Base-by-base conservation (phyloP, 2,329 filamentous ascomycete genomes). In the Fusarium nygamai region DNA sequence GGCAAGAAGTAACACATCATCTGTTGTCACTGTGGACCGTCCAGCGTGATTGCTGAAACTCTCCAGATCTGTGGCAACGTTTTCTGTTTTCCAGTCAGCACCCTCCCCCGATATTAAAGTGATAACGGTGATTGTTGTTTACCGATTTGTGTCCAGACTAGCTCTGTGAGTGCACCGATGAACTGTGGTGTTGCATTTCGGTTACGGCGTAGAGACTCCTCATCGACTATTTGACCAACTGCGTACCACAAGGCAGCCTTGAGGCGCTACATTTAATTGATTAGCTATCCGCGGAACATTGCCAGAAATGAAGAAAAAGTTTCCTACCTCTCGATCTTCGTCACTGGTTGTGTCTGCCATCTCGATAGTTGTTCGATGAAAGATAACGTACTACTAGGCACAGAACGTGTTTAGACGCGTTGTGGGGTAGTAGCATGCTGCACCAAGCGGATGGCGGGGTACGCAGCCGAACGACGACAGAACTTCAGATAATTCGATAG, bases 161-260 rank as follows among this genome's bases (percentile, higher is more conserved):
- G 89, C 82, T 98, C 95, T 2, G 94, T 96, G 79, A 97, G 82
- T 0, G 93, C 92, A 14, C 92, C 94, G 76, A 97, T 97, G 82
- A 97, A 98, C 79, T 97, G 94, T 4, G 94, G 94, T 33, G 96
- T 98, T 12, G 95, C 94, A 82, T 97, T 98, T 73, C 94, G 89
- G 80, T 93, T 83, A 61, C 82, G 81, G 22, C 78, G 76, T 36
- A 85, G 71, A 17, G 91, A 92, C 80, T 97, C 93, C 74, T 96
- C 92, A 81, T 98, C 96, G 73, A 98, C 93, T 69, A 97, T 96
- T 81, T 94, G 93, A 75, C 94, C 94, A 68, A 97, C 90, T 31
- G 92, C 90, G 79, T 92, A 92, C 94, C 94, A 97, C 31, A 97
- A 89, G 20, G 93, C 93, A 41, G 93, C 91, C 86, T 97, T 97